Conservation (phyloP, 768 basidiomycete genomes). For the Mycena polygramma region DNA sequence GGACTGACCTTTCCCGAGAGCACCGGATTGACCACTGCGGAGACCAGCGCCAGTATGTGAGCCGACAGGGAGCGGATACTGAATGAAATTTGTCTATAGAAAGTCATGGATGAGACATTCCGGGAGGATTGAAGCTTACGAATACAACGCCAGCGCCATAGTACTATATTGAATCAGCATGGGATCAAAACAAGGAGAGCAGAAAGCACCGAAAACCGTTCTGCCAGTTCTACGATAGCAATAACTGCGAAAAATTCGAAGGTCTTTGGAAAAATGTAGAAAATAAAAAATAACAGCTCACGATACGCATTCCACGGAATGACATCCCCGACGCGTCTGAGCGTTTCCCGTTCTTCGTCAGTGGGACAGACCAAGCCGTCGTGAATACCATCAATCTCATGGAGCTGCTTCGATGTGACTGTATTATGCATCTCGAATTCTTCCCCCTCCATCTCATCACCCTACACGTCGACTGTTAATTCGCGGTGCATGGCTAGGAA, state of each 20-base stretch:
- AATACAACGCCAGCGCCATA: conserved; percentile 36
- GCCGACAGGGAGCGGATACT: conserved; percentile 74
- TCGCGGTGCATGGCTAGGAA: not conserved
- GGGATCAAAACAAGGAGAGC: not conserved
- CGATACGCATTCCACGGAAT: conserved; percentile 72
- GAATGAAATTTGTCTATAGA: conserved; percentile 75
- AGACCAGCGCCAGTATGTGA: conserved; percentile 77
- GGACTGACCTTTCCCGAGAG: conserved; percentile 61
- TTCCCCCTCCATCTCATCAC: not conserved
- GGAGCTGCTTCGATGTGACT: not conserved
- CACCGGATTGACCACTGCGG: conserved; percentile 71
- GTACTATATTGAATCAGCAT: conserved; percentile 10
- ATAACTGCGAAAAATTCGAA: conserved; percentile 60
- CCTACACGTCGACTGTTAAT: not conserved
- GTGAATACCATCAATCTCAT: conserved; percentile 47
- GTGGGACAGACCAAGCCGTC: conserved; percentile 76
- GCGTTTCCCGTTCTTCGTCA: conserved; percentile 69
- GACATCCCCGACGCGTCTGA: conserved; percentile 72
- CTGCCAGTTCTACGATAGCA: conserved; percentile 76
- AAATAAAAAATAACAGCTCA: conserved; percentile 40
- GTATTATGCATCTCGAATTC: conserved; percentile 25
- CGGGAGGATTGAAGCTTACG: not conserved
- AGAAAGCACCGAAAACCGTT: conserved; percentile 73
- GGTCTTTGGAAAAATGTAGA: not conserved
- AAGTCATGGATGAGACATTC: not conserved